Percentiles rank a stretch among this genome's conserved stretches.
Evolutionary conservation across 176 grass and related monocot genomes (phyloP).

Genomic region (Oryza australiensis): DNA sequence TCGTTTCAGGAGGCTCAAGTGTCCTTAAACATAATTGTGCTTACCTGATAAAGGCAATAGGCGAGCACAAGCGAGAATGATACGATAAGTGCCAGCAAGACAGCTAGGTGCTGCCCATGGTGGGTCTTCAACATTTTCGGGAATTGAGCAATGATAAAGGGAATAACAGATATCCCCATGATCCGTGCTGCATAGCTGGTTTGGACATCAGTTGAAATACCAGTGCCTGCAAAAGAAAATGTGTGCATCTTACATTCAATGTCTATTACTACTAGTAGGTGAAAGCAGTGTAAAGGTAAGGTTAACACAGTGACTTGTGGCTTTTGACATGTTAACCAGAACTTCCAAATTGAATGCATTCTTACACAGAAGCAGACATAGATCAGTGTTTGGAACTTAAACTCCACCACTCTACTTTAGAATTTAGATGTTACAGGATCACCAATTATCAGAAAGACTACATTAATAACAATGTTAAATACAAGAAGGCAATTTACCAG

Average conservation of each 20-base stretch:
- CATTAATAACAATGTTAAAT: background rate
- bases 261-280: background rate
- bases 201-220: conserved; percentile 78
- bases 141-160: conserved; percentile 82
- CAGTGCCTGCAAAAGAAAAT: conserved; percentile 50
- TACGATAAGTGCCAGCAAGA: conserved; percentile 65
- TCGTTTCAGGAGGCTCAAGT: background rate
- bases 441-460: background rate
- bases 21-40: background rate
- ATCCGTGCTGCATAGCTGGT: conserved; percentile 93
- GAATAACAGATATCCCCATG: conserved; percentile 87
- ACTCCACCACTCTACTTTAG: background rate
- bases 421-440: background rate
- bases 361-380: background rate
- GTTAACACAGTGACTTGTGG: background rate
- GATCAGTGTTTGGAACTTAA: background rate
- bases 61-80: conserved; percentile 65
- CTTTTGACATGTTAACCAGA: background rate
- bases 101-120: conserved; percentile 52
- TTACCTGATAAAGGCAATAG: conserved; percentile 95
- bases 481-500: conserved; percentile 45
- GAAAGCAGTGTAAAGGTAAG: background rate
- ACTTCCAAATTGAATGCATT: background rate
- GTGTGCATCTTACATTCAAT: background rate
- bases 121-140: conserved; percentile 70